phyloP scores from a whole-genome alignment of 306 rosid genomes.

The Vigna hirtella region DNA sequence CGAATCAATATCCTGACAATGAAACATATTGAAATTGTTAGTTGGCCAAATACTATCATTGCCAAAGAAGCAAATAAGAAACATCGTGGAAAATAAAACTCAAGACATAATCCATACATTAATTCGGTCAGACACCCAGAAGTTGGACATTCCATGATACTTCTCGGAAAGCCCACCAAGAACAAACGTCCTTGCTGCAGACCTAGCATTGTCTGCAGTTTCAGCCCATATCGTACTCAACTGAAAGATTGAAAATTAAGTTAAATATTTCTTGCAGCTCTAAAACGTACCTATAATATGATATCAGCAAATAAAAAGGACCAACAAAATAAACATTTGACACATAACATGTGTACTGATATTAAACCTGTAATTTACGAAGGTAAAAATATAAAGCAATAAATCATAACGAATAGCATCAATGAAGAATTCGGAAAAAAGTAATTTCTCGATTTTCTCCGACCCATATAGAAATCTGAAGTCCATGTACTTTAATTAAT shows the following conservation, averaged over 20 bases:
- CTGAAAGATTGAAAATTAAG: slow-evolving; percentile 56
- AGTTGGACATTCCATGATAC: slow-evolving; percentile 75
- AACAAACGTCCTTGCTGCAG: slow-evolving; percentile 85
- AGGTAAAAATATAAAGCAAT: neutral
- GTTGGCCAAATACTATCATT: slow-evolving; percentile 17
- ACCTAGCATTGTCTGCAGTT: slow-evolving; percentile 95
- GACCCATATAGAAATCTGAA: neutral
- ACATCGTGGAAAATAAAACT: slow-evolving; percentile 14
- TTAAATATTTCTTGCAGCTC: slow-evolving; percentile 20
- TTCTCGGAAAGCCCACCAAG: slow-evolving; percentile 94
- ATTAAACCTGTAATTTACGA: slow-evolving; percentile 28
- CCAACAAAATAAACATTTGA: slow-evolving; percentile 10
- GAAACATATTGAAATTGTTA: slow-evolving; percentile 21
- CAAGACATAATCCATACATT: slow-evolving; percentile 61
- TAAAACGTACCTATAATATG: slow-evolving; percentile 21
- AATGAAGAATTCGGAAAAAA: slow-evolving; percentile 19
- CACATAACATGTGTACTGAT: slow-evolving; percentile 1
- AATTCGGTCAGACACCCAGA: slow-evolving; percentile 89
- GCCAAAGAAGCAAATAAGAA: slow-evolving; percentile 23
- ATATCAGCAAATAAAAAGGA: slow-evolving; percentile 8
- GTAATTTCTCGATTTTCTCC: neutral
- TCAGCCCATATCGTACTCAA: slow-evolving; percentile 99
- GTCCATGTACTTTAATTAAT: neutral
- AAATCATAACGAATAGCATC: slow-evolving; percentile 8
- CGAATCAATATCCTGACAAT: slow-evolving; percentile 78